These are phyloP conservation scores for Mycotypha africana DNA, from an alignment of 371 early-diverging fungal species.

Conservation along the genomic window DNA sequence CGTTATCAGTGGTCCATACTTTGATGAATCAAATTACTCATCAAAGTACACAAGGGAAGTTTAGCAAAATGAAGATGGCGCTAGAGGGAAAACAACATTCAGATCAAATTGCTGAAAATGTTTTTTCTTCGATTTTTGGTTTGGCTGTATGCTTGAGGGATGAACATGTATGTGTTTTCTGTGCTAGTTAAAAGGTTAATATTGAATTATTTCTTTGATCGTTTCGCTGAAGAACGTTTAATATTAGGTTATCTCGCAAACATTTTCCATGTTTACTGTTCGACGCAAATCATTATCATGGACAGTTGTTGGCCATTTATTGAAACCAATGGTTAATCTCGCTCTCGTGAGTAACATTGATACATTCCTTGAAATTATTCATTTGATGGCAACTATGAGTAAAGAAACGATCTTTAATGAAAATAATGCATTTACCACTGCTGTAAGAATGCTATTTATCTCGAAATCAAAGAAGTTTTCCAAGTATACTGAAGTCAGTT, in stretches of 20 bases:
- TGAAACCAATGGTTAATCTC: slow-evolving; percentile 42
- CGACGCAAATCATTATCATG: slow-evolving; percentile 43
- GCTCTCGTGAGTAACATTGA: slow-evolving; percentile 40
- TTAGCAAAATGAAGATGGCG: too few species aligned
- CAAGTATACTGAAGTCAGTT: too few species aligned
- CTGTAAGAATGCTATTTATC: slow-evolving; percentile 14
- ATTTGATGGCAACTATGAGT: slow-evolving; percentile 45
- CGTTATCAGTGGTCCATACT: slow-evolving; percentile 51
- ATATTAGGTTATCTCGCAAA: slow-evolving; percentile 40
- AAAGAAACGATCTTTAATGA: slow-evolving; percentile 45
- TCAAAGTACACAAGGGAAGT: too few species aligned
- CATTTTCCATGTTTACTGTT: slow-evolving; percentile 48
- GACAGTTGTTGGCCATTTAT: slow-evolving; percentile 35
- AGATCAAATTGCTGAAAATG: slow-evolving; percentile 53
- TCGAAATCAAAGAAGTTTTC: too few species aligned
- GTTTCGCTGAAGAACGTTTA: background rate
- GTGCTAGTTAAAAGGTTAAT: background rate
- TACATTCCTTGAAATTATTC: slow-evolving; percentile 36
- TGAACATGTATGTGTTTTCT: slow-evolving; percentile 17
- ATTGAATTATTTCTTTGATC: background rate
- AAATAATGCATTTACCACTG: slow-evolving; percentile 37
- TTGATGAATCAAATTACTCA: slow-evolving; percentile 48
- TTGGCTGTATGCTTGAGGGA: slow-evolving; percentile 62
- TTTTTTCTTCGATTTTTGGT: slow-evolving; percentile 56
- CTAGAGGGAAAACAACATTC: too few species aligned